Conservation (phyloP, 2,329 filamentous ascomycete species). For the Alternaria postmessia region DNA sequence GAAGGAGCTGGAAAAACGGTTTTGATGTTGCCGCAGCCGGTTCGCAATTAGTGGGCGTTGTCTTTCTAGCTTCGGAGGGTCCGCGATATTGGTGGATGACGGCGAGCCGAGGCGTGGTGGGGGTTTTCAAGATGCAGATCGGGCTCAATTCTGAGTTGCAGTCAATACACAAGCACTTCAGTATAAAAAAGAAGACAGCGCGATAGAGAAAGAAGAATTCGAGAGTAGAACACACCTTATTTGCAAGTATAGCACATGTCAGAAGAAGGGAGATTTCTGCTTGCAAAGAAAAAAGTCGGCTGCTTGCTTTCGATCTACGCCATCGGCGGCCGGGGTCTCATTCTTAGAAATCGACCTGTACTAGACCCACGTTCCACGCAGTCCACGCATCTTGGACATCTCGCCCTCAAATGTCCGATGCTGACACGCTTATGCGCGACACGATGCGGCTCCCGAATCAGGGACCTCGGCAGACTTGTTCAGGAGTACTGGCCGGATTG, state of each 20-base stretch:
- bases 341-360: slow-evolving; percentile 35
- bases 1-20: slow-evolving; percentile 27
- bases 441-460: slow-evolving; percentile 15
- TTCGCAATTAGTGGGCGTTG: slow-evolving; percentile 21
- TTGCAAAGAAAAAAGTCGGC: slow-evolving; percentile 19
- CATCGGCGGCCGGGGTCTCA: slow-evolving; percentile 27
- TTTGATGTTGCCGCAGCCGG: slow-evolving; percentile 19
- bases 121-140: slow-evolving; percentile 16
- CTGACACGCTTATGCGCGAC: slow-evolving; percentile 21
- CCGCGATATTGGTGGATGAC: slow-evolving; percentile 24
- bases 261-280: slow-evolving; percentile 21
- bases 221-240: slow-evolving; percentile 10
- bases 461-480: slow-evolving; percentile 14
- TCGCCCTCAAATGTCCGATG: slow-evolving; percentile 6
- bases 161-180: slow-evolving; percentile 3
- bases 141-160: slow-evolving; percentile 17
- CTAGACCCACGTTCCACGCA: slow-evolving; percentile 26
- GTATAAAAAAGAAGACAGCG: slow-evolving; percentile 17
- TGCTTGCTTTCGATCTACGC: slow-evolving; percentile 24
- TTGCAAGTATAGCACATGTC: slow-evolving; percentile 12
- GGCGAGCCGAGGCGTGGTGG: slow-evolving; percentile 23
- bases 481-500: background rate
- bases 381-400: slow-evolving; percentile 3
- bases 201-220: background rate
- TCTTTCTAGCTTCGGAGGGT: slow-evolving; percentile 32